These are phyloP conservation scores for Puccinia coronata DNA, from an alignment of 1,284 basidiomycete genomes.

Conservation along the genomic window DNA sequence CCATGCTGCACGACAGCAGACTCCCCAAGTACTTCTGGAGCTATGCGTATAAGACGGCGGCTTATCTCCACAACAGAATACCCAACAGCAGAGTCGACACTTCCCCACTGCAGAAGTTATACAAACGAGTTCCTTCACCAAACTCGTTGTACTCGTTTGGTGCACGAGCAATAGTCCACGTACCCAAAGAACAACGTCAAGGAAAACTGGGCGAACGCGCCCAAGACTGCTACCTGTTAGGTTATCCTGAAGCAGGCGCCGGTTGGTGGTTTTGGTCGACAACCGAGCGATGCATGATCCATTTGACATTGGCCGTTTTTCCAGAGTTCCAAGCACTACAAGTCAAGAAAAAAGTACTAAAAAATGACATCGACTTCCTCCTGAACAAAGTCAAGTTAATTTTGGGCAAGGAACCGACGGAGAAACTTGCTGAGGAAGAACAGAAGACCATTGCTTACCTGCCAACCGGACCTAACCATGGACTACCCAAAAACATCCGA, in stretches of 20 bases:
- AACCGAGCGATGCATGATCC: background rate
- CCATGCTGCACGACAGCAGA: background rate
- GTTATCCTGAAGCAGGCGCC: background rate
- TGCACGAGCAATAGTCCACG: slow-evolving; percentile 6
- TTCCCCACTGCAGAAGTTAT: background rate
- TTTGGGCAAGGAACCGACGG: background rate
- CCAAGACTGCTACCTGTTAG: background rate
- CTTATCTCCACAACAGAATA: slow-evolving; percentile 13
- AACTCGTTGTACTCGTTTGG: background rate
- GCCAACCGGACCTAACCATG: background rate
- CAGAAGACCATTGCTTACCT: background rate
- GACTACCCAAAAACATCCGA: background rate
- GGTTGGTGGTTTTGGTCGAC: background rate
- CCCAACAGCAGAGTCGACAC: background rate
- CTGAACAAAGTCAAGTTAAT: background rate
- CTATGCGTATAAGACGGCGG: background rate
- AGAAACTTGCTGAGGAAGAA: background rate
- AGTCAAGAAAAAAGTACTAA: background rate
- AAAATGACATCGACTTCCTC: background rate
- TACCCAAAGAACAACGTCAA: background rate
- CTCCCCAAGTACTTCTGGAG: background rate
- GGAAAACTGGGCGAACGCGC: background rate
- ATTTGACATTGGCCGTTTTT: background rate
- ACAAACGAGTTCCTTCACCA: background rate
- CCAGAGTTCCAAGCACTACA: background rate